These are phyloP conservation scores for Neofusicoccum kwambonambiense DNA, from an alignment of 2,329 filamentous ascomycete genomes.

Conservation along the genomic window DNA sequence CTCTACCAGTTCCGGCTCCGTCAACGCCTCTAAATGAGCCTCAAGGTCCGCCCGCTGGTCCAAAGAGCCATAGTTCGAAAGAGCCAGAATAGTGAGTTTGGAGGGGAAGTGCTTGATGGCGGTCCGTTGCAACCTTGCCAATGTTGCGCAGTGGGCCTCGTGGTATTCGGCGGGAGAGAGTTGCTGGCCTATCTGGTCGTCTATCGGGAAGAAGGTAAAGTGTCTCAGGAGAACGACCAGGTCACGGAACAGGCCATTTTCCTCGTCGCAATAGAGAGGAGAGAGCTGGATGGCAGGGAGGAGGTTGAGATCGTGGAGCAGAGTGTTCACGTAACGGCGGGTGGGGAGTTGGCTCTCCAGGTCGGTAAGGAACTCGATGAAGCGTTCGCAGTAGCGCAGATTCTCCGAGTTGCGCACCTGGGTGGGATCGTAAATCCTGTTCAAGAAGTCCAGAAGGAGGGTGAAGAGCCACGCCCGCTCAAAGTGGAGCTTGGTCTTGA, in stretches of 20 bases:
- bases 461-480: slow-evolving; percentile 93
- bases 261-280: slow-evolving; percentile 71
- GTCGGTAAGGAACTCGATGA: slow-evolving; percentile 86
- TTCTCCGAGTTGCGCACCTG: slow-evolving; percentile 47
- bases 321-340: slow-evolving; percentile 84
- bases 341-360: slow-evolving; percentile 92
- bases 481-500: slow-evolving; percentile 78
- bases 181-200: slow-evolving; percentile 84
- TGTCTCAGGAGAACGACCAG: slow-evolving; percentile 78
- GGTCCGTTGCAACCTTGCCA: slow-evolving; percentile 77
- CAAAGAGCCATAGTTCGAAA: slow-evolving; percentile 90
- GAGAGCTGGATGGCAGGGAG: slow-evolving; percentile 76
- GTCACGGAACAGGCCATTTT: slow-evolving; percentile 76
- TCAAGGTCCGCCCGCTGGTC: slow-evolving; percentile 77
- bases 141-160: slow-evolving; percentile 70
- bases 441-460: slow-evolving; percentile 78
- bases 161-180: slow-evolving; percentile 71
- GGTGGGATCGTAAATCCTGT: slow-evolving; percentile 60
- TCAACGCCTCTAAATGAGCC: slow-evolving; percentile 68
- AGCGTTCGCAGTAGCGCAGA: slow-evolving; percentile 84
- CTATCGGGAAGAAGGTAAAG: slow-evolving; percentile 84
- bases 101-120: slow-evolving; percentile 81
- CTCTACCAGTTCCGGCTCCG: slow-evolving; percentile 69
- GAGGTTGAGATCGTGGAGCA: slow-evolving; percentile 82
- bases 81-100: slow-evolving; percentile 83